Conservation (phyloP, 164 flowering plant species). For the Sextonia rubra region DNA sequence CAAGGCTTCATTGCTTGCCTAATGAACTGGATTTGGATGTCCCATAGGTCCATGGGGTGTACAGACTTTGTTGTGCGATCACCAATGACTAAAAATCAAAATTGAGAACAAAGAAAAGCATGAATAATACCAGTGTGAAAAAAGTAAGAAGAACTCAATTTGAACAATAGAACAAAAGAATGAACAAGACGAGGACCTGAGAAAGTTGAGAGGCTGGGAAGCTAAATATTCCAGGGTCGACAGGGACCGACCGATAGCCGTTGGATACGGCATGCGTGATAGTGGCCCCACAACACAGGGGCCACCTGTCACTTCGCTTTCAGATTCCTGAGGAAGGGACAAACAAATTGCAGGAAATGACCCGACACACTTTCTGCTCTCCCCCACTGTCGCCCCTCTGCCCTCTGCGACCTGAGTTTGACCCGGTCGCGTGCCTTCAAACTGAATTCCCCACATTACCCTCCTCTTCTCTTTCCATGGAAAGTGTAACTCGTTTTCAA, state of each 20-base stretch:
- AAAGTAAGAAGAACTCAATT: neutral
- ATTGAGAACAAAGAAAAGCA: too few relatives aligned
- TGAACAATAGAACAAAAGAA: neutral
- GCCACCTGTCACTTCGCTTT: constrained; percentile 2
- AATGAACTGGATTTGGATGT: too few relatives aligned
- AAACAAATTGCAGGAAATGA: neutral
- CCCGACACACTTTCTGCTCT: neutral
- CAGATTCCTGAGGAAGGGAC: neutral
- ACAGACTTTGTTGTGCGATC: too few relatives aligned
- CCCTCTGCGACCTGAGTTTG: neutral
- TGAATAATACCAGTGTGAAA: too few relatives aligned
- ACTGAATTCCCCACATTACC: neutral
- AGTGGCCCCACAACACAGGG: neutral
- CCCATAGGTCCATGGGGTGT: too few relatives aligned
- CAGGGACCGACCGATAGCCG: too few relatives aligned
- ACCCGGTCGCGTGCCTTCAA: neutral
- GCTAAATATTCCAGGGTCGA: too few relatives aligned
- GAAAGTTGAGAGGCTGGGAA: neutral
- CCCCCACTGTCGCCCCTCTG: neutral
- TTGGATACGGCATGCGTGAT: neutral
- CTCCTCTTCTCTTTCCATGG: neutral
- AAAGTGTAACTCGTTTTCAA: too few relatives aligned
- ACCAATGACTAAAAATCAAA: too few relatives aligned
- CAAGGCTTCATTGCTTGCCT: too few relatives aligned
- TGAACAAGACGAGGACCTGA: neutral